Evolutionary conservation across 306 rosid species (phyloP), one percentile per base, ranked within the genome.

Genomic region (Mimosa pudica): DNA sequence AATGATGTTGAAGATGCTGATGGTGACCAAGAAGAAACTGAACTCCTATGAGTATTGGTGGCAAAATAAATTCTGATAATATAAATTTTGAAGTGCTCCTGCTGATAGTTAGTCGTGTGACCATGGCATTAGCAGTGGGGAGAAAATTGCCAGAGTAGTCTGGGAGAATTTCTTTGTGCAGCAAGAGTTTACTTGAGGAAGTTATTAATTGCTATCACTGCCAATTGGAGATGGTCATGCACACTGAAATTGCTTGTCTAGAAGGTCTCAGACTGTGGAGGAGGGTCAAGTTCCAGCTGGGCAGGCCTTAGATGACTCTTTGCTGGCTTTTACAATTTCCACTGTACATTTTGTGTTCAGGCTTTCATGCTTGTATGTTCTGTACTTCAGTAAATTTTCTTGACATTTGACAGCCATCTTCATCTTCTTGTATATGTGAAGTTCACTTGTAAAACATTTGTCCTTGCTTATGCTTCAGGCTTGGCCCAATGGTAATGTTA

Each of bases 1-100:
- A 96, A 93, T 30, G 99, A 96, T 80, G 93, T 91, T 8, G 99
- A 96, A 68, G 99, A 96, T 82, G 97, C 87, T 1, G 99, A 93
- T 60, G 97, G 90, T 83, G 99, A 96, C 88, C 99, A 90, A 88
- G 99, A 96, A 24, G 99, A 93, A 80, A 48, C 92, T 4, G 98
- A 96, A 71, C 97, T 96, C 79, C 78, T 96, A 38, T 96, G 87
- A 89, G 79, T 44, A 75, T 20, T 10, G 33, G 52, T 71, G 73
- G 32, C 49, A 38, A 70, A 58, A 55, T 66, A 69, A 68, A 30
- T 20, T 77, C 57, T 65, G 17, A 35, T 72, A 10, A 49, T 85
- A 30, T 64, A 62, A 52, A 73, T 17, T 60, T 14, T 64, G 71
- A 42, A 76, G 30, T 60, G 10, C 70, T 78, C 36, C 7, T 75